These are phyloP conservation scores for Discostella pseudostelligera DNA, from an alignment of 108 stramenopile species.

Conservation along the genomic window DNA sequence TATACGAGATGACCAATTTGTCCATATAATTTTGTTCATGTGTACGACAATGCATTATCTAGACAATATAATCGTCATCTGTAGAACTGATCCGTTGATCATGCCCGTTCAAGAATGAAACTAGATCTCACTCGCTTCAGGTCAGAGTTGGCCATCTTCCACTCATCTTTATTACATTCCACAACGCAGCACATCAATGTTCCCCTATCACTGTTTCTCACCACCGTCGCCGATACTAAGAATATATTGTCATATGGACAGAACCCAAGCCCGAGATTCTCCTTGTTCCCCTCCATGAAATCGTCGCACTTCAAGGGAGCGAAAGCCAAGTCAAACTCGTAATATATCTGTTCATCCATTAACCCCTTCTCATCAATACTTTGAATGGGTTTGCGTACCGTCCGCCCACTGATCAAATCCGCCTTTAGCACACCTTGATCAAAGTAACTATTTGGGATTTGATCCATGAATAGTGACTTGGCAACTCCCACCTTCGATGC, in stretches of 20 bases:
- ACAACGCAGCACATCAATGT: slow-evolving; percentile 58
- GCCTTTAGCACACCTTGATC: slow-evolving; percentile 56
- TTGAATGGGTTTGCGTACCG: slow-evolving; percentile 32
- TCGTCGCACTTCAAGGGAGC: slow-evolving; percentile 64
- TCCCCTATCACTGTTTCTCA: slow-evolving; percentile 39
- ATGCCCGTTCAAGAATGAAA: no score
- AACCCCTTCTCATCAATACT: slow-evolving; percentile 15
- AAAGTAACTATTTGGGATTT: slow-evolving; percentile 40
- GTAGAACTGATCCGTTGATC: no score
- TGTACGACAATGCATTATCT: no score
- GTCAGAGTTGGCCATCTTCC: slow-evolving; percentile 73
- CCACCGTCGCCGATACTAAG: slow-evolving; percentile 67
- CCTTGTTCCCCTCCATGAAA: slow-evolving; percentile 49
- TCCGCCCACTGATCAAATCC: slow-evolving; percentile 69
- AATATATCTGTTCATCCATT: slow-evolving; percentile 54
- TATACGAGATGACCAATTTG: no score
- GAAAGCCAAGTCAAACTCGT: slow-evolving; percentile 80
- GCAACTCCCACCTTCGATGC: slow-evolving; percentile 71
- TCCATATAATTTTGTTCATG: no score
- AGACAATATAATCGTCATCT: no score
- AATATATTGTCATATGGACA: slow-evolving; percentile 78
- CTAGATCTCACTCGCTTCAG: slow-evolving; percentile 68
- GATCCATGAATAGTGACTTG: slow-evolving; percentile 57
- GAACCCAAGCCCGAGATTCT: slow-evolving; percentile 75
- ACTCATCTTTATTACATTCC: slow-evolving; percentile 64